Evolutionary conservation across 2,329 filamentous ascomycete genomes (phyloP), one percentile per base, ranked within the genome.

Genomic region (Cladosporium sp.): DNA sequence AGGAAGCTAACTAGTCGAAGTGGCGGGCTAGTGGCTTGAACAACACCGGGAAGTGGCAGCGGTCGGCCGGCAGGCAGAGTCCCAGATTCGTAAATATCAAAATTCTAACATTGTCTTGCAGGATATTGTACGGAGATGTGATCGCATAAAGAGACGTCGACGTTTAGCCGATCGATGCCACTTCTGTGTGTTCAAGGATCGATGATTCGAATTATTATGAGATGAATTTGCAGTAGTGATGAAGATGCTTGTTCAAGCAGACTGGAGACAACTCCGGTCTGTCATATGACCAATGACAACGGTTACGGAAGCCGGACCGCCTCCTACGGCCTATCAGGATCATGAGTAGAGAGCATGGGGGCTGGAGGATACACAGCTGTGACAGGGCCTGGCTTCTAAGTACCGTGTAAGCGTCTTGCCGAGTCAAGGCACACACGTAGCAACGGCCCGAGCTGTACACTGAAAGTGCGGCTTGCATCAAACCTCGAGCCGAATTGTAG

Each of bases 1-100:
- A 53, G 26, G 23, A 53, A 55, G 52, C 52, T 55, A 55, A 55
- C 50, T 53, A 28, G 50, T 53, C 50, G 18, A 31, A n/a, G 50
- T 53, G 50, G 50, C 50, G 50, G 26, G 50, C 50, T 53, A 53
- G 50, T 53, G 50, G 23, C 50, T 29, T 53, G 8, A 53, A 28
- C 31, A 46, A 46, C n/a, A 46, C n/a, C 40, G 40, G 40, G 40
- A 46, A 46, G 40, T 46, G n/a, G 40, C 40, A 46, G 40, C 40
- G 40, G 40, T 46, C 10, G 40, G 40, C 40, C 40, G n/a, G n/a
- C 40, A 21, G n/a, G 8, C 40, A 46, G n/a, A 23, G n/a, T 21
- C 8, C 6, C 40, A 21, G 4, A 46, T 23, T 46, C 40, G n/a
- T 46, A 10, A 23, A 46, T 21, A 46, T 46, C n/a, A 46, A 8